Base-by-base conservation (phyloP, 495 filamentous ascomycete genomes). In the Bacidia rubella region DNA sequence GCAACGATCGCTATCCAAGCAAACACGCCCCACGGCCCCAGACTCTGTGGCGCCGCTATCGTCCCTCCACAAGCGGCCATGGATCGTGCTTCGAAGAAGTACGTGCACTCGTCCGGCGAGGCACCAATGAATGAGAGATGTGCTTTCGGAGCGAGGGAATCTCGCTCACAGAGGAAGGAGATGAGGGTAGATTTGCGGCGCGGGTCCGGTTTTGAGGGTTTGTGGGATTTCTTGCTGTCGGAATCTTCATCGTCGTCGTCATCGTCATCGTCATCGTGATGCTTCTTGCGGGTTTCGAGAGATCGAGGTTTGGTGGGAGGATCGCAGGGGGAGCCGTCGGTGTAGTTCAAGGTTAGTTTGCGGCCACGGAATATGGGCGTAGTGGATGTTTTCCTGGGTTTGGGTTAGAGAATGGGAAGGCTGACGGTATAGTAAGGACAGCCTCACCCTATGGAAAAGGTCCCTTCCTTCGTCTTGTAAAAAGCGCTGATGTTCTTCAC, bases 51-150 rank as follows among this genome's bases (percentile, higher is more conserved):
- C 61, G 76, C 69, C 65, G 81, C 69, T 27, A 77, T 75, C 11
- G 81, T 73, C 27, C 77, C 81, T 21, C 85, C 84, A 64, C 93
- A 99, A 7, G 89, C 90, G 38, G 87, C 81, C 43, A 77, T 75
- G 43, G 87, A 88, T 52, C 90, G 86, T n/a, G 89, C 79, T 65
- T 95, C 89, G 68, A 99, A 99, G 65, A 93, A 85, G 68, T 96
- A 99, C n/a, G 86, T 77, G 71, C 93, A 99, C 46, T 87, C 79
- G 60, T 96, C 87, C 3, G 78, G 78, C 66, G 83, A 82, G 20
- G 83, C 77, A 52, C 85, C 87, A 47, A 97, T 80, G 64, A 94
- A 99, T 3, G 86, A 84, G 3, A 81, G 63, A 12, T 80, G 77
- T 15, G 83, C 76, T 23, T 79, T 77, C 9, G 80, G 74, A 4